Conservation (phyloP, 176 grass and related monocot genomes). For the Oryza glumipatula region DNA sequence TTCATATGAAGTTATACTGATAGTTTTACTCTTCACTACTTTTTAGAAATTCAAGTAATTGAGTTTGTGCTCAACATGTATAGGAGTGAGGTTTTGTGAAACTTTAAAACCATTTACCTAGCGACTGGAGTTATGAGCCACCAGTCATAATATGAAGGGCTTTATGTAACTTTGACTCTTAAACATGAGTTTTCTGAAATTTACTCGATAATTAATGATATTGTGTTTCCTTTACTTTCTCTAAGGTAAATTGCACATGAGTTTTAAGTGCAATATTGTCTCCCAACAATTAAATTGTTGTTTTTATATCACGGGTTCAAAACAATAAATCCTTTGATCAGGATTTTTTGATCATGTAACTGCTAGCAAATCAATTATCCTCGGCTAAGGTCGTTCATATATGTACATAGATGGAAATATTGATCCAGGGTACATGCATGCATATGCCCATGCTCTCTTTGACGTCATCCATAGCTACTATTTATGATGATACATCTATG, state of each 20-base stretch:
- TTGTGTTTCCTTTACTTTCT: background rate
- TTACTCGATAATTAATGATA: background rate
- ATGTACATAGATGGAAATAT: conserved; percentile 38
- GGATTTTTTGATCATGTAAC: background rate
- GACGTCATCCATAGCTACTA: background rate
- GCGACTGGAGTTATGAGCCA: no score
- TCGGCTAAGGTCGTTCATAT: background rate
- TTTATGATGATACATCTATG: conserved; percentile 21
- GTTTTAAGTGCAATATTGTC: background rate
- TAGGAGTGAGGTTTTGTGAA: no score
- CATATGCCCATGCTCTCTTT: background rate
- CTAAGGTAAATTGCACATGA: background rate
- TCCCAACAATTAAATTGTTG: background rate
- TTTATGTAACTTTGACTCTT: no score
- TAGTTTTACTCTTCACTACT: no score
- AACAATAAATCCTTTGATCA: background rate
- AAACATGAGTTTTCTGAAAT: no score
- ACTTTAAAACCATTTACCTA: no score
- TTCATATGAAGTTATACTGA: no score
- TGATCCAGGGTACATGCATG: conserved; percentile 1
- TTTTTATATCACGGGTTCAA: background rate
- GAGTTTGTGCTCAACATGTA: no score
- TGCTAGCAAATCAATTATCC: background rate
- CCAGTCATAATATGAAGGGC: no score
- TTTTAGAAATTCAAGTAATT: no score